Percentiles rank a stretch among this genome's conserved stretches.
phyloP scores from a whole-genome alignment of 306 rosid species.

The Cucumis melo region DNA sequence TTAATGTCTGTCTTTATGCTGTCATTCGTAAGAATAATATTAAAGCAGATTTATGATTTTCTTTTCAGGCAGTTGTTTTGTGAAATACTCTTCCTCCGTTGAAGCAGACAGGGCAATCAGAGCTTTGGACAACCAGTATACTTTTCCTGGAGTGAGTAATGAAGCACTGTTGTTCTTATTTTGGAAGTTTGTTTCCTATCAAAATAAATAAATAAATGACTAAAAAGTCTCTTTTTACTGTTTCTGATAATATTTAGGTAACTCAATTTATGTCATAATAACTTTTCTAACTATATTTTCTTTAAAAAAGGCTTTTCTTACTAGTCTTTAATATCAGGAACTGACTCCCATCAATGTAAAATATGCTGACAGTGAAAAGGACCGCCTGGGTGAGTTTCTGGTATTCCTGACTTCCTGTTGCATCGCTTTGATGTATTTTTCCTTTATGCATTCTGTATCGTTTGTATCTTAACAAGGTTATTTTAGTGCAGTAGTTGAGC shows the following conservation, averaged over 20 bases:
- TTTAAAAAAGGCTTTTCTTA: not conserved
- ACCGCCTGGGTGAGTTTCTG: conserved; percentile 45
- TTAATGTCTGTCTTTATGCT: not conserved
- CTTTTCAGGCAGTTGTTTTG: conserved; percentile 72
- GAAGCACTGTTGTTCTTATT: not conserved
- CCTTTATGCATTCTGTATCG: not conserved
- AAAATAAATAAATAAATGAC: not conserved
- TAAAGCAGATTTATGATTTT: conserved; percentile 16
- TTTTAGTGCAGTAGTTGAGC: not conserved
- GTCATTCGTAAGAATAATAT: not conserved
- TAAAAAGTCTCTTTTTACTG: conserved; percentile 3
- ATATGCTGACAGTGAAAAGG: conserved; percentile 59
- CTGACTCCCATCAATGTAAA: conserved; percentile 41
- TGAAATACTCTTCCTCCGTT: conserved; percentile 51
- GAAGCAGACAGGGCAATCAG: conserved; percentile 72
- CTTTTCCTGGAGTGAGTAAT: conserved; percentile 65
- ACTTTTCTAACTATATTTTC: conserved; percentile 4
- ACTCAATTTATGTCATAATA: conserved; percentile 2
- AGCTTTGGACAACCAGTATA: conserved; percentile 54
- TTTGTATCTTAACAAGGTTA: not conserved
- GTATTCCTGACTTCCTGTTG: not conserved
- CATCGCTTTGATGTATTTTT: not conserved
- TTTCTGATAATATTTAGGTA: conserved; percentile 13
- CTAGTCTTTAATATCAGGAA: conserved; percentile 33
- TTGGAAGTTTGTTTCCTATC: not conserved